Evolutionary conservation across 1,284 basidiomycete genomes (phyloP), one percentile per base, ranked within the genome.

Genomic region (Fomitopsis palustris): DNA sequence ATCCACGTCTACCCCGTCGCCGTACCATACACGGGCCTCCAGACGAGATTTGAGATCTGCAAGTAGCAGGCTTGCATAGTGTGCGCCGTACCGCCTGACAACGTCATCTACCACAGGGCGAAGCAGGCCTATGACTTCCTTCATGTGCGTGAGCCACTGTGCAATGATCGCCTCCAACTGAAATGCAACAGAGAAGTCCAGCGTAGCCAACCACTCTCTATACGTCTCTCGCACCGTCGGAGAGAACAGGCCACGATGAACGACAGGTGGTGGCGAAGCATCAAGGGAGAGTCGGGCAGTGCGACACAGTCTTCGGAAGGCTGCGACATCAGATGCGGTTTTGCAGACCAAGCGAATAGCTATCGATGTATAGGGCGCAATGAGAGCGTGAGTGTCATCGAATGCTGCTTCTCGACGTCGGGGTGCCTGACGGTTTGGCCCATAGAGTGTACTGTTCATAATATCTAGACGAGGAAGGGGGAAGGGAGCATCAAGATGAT

Each of bases 181-280:
- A 64, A 84, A 86, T 4, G 82, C 77, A 12, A 86, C 75, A 38
- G 61, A 67, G 79, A 81, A 85, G n/a, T 77, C 69, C 9, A 85
- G 66, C 19, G 56, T 56, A 19, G 62, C 62, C 33, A 83, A 65
- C 73, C 77, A 78, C 0, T 21, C 17, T 2, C 72, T 56, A 35
- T 84, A 73, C 21, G 69, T 54, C 1, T 67, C 57, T 27, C 82
- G 65, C 9, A 72, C 68, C 3, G 49, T 23, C 2, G 59, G 14
- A 2, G 81, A 78, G 64, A 86, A 86, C 6, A 85, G 71, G 0
- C 65, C 64, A 27, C 81, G 72, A 27, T 65, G 67, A 35, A 75
- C 79, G 7, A 77, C 67, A 73, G 74, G 62, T 75, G 77, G 54
- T 2, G 78, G 68, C 38, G 70, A 69, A 23, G 75, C 71, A 10